These are phyloP conservation scores for Paramecium tetraurelia DNA, from an alignment of 73 alveolate genomes.

Conservation along the genomic window DNA sequence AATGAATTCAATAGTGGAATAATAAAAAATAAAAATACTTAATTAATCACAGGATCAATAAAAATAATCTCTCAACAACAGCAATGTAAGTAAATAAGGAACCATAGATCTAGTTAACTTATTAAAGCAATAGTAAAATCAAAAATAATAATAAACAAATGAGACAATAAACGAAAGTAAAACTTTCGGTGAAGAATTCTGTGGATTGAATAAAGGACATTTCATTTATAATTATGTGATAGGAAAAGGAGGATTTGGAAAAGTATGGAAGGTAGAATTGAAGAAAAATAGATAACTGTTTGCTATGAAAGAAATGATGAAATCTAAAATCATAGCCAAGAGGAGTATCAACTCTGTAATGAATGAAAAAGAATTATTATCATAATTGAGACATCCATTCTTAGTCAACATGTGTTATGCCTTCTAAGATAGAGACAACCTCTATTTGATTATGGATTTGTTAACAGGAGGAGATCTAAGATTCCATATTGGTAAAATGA, in stretches of 20 bases:
- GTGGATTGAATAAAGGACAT: slow-evolving; percentile 62
- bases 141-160: neutral
- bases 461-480: slow-evolving; percentile 95
- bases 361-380: slow-evolving; percentile 59
- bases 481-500: slow-evolving; percentile 79
- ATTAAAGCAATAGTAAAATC: neutral
- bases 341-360: slow-evolving; percentile 60
- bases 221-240: slow-evolving; percentile 74
- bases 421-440: slow-evolving; percentile 88
- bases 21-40: neutral
- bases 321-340: slow-evolving; percentile 54
- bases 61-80: neutral
- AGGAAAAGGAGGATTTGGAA: slow-evolving; percentile 90
- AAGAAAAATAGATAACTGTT: slow-evolving; percentile 63
- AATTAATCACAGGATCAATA: slow-evolving; percentile 11
- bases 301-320: slow-evolving; percentile 67
- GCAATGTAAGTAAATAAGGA: neutral
- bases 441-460: slow-evolving; percentile 86
- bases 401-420: slow-evolving; percentile 93
- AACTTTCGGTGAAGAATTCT: neutral
- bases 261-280: slow-evolving; percentile 88
- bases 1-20: neutral
- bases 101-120: slow-evolving; percentile 31
- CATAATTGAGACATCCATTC: slow-evolving; percentile 62
- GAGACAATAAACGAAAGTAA: neutral